Evolutionary conservation across 202 grass and related monocot species (phyloP), one percentile per base, ranked within the genome.

Genomic region (Saccharum hybrid): DNA sequence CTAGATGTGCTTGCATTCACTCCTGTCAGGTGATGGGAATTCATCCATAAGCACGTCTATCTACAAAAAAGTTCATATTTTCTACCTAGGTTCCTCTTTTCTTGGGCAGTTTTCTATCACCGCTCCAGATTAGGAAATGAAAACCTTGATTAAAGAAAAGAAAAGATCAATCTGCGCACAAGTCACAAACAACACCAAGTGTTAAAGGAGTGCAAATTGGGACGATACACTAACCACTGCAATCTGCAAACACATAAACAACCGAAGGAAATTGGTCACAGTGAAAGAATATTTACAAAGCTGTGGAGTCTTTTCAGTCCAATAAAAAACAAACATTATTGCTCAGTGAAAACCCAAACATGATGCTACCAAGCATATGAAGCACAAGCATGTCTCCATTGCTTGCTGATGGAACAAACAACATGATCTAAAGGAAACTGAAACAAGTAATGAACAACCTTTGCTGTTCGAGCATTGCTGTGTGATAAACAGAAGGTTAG

Each of bases 271-370:
- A 71, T 43, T 30, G 10, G 3, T 26, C 6, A 64, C 33, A 9
- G 22, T 45, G 13, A 45, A 23, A 28, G 68, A 22, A 63, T 90
- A 86, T 86, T 74, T 86, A 88, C 85, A 91, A 81, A 18, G 10
- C 10, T 41, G 23, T 30, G 10, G 10, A 2, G 23, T 63, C 42
- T 36, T 38, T 33, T 79, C 36, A 18, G 68, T 46, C 46, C 68
- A 77, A 36, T 4, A 51, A 71, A 69, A 76, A 88, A 78, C 67
- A 80, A 86, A 71, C 66, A 41, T 49, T 22, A 68, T 11, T 11
- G n/a, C 77, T 63, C 15, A 61, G 22, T 15, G 16, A 31, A 59
- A 64, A 86, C 4, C 30, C 59, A 67, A 65, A 43, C 41, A 63
- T 15, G 26, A 86, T 80, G 34, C 39, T 45, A 4, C 38, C 26